phyloP scores from a whole-genome alignment of 2,329 filamentous ascomycete genomes.

The Zalaria obscura region DNA sequence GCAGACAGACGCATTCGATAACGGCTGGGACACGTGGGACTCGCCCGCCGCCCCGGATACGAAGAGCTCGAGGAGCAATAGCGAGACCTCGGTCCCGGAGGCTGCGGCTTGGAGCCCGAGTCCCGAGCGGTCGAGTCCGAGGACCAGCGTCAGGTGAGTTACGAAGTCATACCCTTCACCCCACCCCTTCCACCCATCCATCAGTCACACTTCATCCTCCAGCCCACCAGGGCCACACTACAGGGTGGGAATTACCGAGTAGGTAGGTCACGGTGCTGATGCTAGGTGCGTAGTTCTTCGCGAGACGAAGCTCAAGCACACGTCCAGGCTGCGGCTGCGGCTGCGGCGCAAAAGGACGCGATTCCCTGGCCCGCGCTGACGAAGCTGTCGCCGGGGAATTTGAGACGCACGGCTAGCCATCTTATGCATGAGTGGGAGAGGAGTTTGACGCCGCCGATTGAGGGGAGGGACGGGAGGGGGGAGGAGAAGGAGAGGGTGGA shows the following conservation, averaged over 20 bases:
- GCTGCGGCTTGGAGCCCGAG: conserved; percentile 17
- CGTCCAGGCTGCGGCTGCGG: conserved; percentile 3
- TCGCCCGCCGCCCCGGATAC: conserved; percentile 20
- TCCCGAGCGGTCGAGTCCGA: conserved; percentile 18
- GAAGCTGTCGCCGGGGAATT: conserved; percentile 57
- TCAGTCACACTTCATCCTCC: no score
- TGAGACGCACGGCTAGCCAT: conserved; percentile 71
- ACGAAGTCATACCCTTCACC: neutral
- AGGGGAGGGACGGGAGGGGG: neutral
- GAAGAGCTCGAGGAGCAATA: conserved; percentile 20
- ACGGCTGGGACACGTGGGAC: conserved; percentile 40
- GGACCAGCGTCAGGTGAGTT: conserved; percentile 1
- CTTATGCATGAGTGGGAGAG: conserved; percentile 89
- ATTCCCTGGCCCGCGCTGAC: conserved; percentile 56
- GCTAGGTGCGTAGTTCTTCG: conserved; percentile 1
- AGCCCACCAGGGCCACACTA: no score
- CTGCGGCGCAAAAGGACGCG: conserved; percentile 23
- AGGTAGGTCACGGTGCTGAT: neutral
- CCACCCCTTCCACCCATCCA: no score
- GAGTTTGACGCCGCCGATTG: conserved; percentile 35
- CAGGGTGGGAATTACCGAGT: no score
- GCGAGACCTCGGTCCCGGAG: conserved; percentile 36
- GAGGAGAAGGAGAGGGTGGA: conserved; percentile 2
- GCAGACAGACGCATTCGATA: conserved; percentile 1
- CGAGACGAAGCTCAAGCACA: conserved; percentile 5